Percentiles rank a stretch among this genome's conserved stretches.
These are phyloP conservation scores for Podaxis sp. DNA, from an alignment of 768 basidiomycete genomes.

Conservation along the genomic window DNA sequence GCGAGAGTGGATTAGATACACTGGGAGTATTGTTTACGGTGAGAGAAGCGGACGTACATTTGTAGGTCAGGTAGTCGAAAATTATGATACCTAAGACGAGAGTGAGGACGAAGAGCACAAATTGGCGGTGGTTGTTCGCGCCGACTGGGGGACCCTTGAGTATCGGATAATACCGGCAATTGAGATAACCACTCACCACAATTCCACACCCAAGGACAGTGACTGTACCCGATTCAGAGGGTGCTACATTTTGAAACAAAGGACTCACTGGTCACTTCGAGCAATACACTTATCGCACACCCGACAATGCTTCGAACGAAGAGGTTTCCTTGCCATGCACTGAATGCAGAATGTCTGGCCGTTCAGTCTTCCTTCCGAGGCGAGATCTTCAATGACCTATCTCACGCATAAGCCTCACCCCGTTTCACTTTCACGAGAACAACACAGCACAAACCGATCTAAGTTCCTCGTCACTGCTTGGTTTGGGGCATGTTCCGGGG, in stretches of 20 bases:
- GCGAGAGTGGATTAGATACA: background rate
- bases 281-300: conserved; percentile 88
- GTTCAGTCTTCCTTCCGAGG: conserved; percentile 84
- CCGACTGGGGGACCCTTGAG: conserved; percentile 59
- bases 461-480: conserved; percentile 79
- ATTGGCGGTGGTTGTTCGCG: conserved; percentile 92
- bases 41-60: conserved; percentile 55
- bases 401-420: background rate
- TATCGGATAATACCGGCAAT: background rate
- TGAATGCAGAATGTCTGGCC: conserved; percentile 96
- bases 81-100: conserved; percentile 78
- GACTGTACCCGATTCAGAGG: conserved; percentile 44
- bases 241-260: background rate
- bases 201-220: conserved; percentile 99
- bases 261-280: conserved; percentile 87
- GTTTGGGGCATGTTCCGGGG: conserved; percentile 83
- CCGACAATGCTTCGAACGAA: conserved; percentile 95
- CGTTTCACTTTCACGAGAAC: conserved; percentile 10
- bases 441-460: conserved; percentile 63
- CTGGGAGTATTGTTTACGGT: background rate
- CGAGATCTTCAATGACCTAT: conserved; percentile 91
- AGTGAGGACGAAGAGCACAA: conserved; percentile 86
- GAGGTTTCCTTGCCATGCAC: conserved; percentile 92
- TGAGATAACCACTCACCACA: conserved; percentile 60
- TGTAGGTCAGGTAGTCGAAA: conserved; percentile 84